Evolutionary conservation across 805 yeast species (phyloP).

Genomic region (Candida silvatica): DNA sequence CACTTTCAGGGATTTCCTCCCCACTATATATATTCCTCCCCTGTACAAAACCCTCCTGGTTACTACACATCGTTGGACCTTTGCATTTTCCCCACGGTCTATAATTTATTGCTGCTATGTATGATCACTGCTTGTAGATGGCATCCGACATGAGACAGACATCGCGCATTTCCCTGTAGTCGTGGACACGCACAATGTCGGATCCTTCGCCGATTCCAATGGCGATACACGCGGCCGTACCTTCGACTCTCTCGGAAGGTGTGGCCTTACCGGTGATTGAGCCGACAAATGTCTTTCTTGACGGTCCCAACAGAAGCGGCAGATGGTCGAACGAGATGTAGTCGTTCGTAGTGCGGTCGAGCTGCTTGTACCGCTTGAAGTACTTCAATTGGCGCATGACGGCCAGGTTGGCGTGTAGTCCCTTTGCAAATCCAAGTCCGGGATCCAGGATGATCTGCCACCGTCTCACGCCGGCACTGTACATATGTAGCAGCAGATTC

Average conservation of each 20-base stretch:
- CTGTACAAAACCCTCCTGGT: no score
- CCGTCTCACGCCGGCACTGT: constrained; percentile 55
- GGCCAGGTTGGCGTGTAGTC: constrained; percentile 56
- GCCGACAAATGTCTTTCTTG: constrained; percentile 84
- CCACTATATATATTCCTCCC: no score
- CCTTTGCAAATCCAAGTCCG: constrained; percentile 95
- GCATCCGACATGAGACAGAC: constrained; percentile 65
- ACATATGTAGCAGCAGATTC: constrained; percentile 45
- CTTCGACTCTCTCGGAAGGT: constrained; percentile 58
- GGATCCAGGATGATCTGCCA: constrained; percentile 95
- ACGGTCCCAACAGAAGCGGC: constrained; percentile 77
- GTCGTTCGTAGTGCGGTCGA: constrained; percentile 11
- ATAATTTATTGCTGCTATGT: no score
- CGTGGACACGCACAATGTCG: constrained; percentile 86
- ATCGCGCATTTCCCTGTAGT: constrained; percentile 51
- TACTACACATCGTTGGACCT: no score
- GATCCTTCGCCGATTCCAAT: constrained; percentile 67
- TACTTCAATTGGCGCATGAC: constrained; percentile 43
- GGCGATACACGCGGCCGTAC: constrained; percentile 69
- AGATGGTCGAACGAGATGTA: constrained; percentile 41
- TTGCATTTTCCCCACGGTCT: no score
- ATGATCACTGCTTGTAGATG: constrained; percentile 37
- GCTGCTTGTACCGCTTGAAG: constrained; percentile 36
- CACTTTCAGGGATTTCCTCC: no score
- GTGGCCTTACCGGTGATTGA: constrained; percentile 47